A percentile compares a stretch with the other conserved stretches of the same genome.
These are phyloP conservation scores for Albatrellus ellisii DNA, from an alignment of 768 basidiomycete species.

Conservation along the genomic window DNA sequence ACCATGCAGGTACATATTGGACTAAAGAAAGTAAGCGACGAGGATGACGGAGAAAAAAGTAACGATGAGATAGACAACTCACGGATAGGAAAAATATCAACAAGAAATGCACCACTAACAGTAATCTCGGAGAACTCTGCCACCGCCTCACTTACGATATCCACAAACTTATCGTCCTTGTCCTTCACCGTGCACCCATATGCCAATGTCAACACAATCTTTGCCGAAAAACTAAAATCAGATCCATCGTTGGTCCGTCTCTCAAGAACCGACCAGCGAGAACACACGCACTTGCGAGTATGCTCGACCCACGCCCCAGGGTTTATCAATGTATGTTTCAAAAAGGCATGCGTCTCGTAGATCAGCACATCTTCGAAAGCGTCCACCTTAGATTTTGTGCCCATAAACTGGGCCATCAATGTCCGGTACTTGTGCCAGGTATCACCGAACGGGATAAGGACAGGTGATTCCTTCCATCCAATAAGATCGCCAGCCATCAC, in stretches of 20 bases:
- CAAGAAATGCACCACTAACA: slow-evolving; percentile 5
- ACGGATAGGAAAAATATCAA: slow-evolving; percentile 13
- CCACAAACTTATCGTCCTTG: slow-evolving; percentile 17
- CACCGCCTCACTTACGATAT: slow-evolving; percentile 11
- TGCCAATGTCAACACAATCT: slow-evolving; percentile 13
- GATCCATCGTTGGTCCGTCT: too few relatives aligned
- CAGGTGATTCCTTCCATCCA: neutral
- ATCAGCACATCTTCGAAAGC: slow-evolving; percentile 9
- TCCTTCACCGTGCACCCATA: slow-evolving; percentile 12
- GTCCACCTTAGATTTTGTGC: slow-evolving; percentile 5
- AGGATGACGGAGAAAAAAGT: neutral
- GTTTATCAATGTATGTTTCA: slow-evolving; percentile 9
- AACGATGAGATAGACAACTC: neutral
- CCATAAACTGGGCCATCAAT: neutral
- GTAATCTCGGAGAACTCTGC: slow-evolving; percentile 8
- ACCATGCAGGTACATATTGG: neutral
- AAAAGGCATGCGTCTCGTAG: slow-evolving; percentile 6
- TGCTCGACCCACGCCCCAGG: slow-evolving; percentile 7
- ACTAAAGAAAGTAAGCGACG: neutral
- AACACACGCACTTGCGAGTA: neutral
- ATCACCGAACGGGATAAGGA: neutral
- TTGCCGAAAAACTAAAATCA: slow-evolving; percentile 2
- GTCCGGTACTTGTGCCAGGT: neutral
- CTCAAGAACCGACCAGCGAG: neutral
- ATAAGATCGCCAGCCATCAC: slow-evolving; percentile 8